Evolutionary conservation across 1,139 yeast species (phyloP).

Genomic region (Arxiozyma heterogenica): DNA sequence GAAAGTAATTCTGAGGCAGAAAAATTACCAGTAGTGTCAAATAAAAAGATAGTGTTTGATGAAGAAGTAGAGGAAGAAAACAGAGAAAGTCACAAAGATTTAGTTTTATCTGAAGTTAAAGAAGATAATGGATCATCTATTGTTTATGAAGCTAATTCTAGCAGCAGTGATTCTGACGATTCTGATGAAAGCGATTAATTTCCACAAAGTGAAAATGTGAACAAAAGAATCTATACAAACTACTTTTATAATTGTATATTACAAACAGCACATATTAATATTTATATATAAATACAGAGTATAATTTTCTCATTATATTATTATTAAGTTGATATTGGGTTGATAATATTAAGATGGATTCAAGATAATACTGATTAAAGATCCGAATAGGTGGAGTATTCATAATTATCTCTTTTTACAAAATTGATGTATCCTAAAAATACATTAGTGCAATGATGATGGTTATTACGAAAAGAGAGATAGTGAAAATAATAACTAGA

Average conservation of each 20-base stretch:
- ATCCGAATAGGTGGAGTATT: no score
- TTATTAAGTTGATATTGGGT: no score
- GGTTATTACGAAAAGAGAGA: not conserved
- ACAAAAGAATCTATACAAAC: not conserved
- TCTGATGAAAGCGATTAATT: conserved; percentile 3
- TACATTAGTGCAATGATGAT: no score
- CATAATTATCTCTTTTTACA: not conserved
- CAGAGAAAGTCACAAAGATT: conserved; percentile 30
- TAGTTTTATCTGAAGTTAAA: conserved; percentile 26
- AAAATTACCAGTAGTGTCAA: conserved; percentile 34
- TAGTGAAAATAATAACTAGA: no score
- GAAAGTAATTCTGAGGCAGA: conserved; percentile 27
- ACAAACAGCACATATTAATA: not conserved
- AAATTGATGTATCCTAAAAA: no score
- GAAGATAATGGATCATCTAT: conserved; percentile 30
- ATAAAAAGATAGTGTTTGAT: conserved; percentile 35
- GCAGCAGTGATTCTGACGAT: conserved; percentile 18
- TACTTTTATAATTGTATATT: conserved; percentile 1
- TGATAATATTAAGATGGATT: not conserved
- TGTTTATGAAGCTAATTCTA: conserved; percentile 28
- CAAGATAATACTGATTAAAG: no score
- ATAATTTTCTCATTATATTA: not conserved
- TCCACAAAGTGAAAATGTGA: not conserved
- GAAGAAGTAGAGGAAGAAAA: conserved; percentile 32
- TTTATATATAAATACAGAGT: no score